Conservation (phyloP, 371 early-diverging fungal species). For the Phascolomyces articulosus region DNA sequence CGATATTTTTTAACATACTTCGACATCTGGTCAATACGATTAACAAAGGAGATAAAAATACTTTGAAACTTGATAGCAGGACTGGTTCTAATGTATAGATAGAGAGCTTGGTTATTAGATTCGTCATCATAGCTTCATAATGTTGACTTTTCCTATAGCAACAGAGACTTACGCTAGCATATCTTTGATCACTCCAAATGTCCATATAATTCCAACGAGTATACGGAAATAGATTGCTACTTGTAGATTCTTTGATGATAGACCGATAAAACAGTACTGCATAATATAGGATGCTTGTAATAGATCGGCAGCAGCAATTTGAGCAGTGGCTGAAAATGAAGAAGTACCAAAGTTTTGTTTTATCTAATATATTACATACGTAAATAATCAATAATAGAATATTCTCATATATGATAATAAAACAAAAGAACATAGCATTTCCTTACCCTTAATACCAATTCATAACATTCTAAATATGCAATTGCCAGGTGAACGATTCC, state of each 20-base stretch:
- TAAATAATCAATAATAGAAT: too few species aligned
- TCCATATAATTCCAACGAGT: slow-evolving; percentile 57
- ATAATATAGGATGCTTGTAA: slow-evolving; percentile 59
- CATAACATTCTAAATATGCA: slow-evolving; percentile 56
- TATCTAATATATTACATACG: slow-evolving; percentile 15
- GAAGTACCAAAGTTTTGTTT: slow-evolving; percentile 48
- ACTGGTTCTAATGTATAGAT: not conserved
- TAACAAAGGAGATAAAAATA: slow-evolving; percentile 36
- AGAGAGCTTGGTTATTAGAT: too few species aligned
- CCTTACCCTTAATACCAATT: slow-evolving; percentile 37
- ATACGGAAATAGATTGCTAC: slow-evolving; percentile 53
- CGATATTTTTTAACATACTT: slow-evolving; percentile 25
- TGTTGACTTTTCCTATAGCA: too few species aligned
- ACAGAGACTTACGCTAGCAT: slow-evolving; percentile 39
- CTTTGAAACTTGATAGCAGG: slow-evolving; percentile 18
- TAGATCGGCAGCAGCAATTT: slow-evolving; percentile 42
- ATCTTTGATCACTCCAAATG: slow-evolving; percentile 56
- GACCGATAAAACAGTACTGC: slow-evolving; percentile 68
- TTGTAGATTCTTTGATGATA: slow-evolving; percentile 43
- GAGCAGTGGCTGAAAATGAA: slow-evolving; percentile 46
- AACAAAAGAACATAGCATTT: too few species aligned
- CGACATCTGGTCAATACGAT: slow-evolving; percentile 33
- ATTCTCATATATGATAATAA: not conserved
- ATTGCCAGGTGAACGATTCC: slow-evolving; percentile 52
- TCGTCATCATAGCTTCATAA: too few species aligned